Evolutionary conservation across 2,329 filamentous ascomycete species (phyloP).

Genomic region (Hypoxylon sp.): DNA sequence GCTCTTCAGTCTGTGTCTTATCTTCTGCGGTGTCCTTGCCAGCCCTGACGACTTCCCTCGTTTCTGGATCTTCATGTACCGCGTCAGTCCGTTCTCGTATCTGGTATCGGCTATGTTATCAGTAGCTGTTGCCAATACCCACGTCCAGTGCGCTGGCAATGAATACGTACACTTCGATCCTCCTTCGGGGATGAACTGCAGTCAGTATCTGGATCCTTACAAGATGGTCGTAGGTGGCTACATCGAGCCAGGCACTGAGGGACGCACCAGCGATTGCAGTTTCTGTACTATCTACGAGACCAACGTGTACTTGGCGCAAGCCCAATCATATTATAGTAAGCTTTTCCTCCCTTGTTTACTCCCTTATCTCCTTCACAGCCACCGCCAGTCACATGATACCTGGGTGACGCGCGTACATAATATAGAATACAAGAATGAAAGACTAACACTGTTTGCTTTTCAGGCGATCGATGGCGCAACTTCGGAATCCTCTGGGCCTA

Average conservation of each 20-base stretch:
- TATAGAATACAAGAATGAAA: not conserved
- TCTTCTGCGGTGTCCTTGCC: slow-evolving; percentile 83
- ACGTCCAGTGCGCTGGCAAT: slow-evolving; percentile 72
- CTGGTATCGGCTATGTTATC: slow-evolving; percentile 76
- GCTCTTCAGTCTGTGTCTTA: slow-evolving; percentile 78
- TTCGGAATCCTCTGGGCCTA: slow-evolving; percentile 70
- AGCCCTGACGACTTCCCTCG: slow-evolving; percentile 72
- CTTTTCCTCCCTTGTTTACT: slow-evolving; percentile 13
- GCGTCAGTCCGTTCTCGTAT: slow-evolving; percentile 82
- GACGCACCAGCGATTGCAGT: slow-evolving; percentile 61
- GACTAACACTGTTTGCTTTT: slow-evolving; percentile 31
- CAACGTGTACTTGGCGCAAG: slow-evolving; percentile 57
- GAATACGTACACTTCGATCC: slow-evolving; percentile 77
- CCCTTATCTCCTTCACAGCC: not conserved
- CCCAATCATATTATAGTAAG: slow-evolving; percentile 62
- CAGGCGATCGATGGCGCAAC: slow-evolving; percentile 68
- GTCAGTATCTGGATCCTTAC: slow-evolving; percentile 67
- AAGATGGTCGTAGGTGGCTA: slow-evolving; percentile 63
- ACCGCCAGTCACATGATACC: not conserved
- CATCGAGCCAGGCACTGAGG: slow-evolving; percentile 56
- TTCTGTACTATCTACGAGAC: slow-evolving; percentile 59
- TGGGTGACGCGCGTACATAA: not conserved
- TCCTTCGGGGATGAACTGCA: slow-evolving; percentile 67
- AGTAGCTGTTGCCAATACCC: slow-evolving; percentile 73
- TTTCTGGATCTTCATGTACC: slow-evolving; percentile 86